A percentile compares a stretch with the other conserved stretches of the same genome.
Conservation (phyloP, 805 yeast species). For the Saccharomycopsis babjevae region DNA sequence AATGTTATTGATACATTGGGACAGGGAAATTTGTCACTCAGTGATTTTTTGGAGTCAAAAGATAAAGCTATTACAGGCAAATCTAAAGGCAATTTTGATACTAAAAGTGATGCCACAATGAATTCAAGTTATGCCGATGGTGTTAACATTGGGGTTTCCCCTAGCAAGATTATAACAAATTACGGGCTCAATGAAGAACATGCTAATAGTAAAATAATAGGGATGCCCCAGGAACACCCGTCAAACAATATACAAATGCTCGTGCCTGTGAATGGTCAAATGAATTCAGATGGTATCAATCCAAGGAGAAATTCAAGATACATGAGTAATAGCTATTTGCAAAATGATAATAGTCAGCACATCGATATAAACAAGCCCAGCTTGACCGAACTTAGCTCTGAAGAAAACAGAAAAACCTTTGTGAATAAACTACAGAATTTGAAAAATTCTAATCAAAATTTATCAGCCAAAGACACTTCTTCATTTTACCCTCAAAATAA, state of each 20-base stretch:
- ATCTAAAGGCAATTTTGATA: not conserved
- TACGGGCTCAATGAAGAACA: not conserved
- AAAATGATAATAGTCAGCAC: not conserved
- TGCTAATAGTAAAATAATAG: not conserved
- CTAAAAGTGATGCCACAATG: not conserved
- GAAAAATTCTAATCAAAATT: not conserved
- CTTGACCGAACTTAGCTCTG: not conserved
- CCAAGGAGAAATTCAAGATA: not conserved
- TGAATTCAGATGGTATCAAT: not conserved
- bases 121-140: not conserved
- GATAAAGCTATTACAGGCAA: not conserved
- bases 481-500: not conserved
- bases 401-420: not conserved
- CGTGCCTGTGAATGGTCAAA: not conserved
- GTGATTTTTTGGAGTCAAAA: conserved; percentile 8
- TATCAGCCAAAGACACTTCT: not conserved
- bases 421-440: not conserved
- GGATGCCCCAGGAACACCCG: not conserved
- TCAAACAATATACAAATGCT: not conserved
- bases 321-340: not conserved
- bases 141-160: not conserved
- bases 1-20: conserved; percentile 9
- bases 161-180: not conserved
- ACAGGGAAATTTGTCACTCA: conserved; percentile 14
- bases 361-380: not conserved